Conservation (phyloP, 2,329 filamentous ascomycete genomes). For the Parasarocladium wereldwijsianum region DNA sequence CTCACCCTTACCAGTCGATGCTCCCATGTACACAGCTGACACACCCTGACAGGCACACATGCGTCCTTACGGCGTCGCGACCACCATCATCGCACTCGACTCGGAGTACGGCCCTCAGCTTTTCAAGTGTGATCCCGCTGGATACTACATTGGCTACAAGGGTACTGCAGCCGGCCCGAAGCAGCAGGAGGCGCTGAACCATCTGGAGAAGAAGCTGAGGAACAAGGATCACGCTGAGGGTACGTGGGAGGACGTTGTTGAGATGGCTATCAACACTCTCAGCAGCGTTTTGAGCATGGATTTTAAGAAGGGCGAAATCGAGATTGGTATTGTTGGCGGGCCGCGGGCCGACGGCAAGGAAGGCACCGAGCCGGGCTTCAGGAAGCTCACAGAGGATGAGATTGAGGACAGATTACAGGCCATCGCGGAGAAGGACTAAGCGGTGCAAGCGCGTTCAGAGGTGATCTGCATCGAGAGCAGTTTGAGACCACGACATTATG, state of each 20-base stretch:
- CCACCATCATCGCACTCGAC: slow-evolving; percentile 87
- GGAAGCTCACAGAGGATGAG: slow-evolving; percentile 87
- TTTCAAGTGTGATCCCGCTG: slow-evolving; percentile 96
- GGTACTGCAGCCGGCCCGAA: slow-evolving; percentile 94
- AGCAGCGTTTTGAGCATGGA: slow-evolving; percentile 96
- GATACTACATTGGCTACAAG: slow-evolving; percentile 98
- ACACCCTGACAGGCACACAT: slow-evolving; percentile 61
- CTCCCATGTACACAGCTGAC: no score
- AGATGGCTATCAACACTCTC: slow-evolving; percentile 87
- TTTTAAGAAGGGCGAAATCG: slow-evolving; percentile 98
- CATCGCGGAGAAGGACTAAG: slow-evolving; percentile 93
- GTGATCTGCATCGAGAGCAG: no score
- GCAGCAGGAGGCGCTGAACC: slow-evolving; percentile 96
- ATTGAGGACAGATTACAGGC: slow-evolving; percentile 97
- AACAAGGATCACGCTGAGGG: slow-evolving; percentile 94
- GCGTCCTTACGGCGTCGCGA: slow-evolving; percentile 91
- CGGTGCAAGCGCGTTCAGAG: no score
- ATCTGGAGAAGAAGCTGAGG: slow-evolving; percentile 98
- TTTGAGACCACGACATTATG: no score
- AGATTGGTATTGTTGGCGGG: slow-evolving; percentile 92
- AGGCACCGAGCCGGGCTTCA: slow-evolving; percentile 66
- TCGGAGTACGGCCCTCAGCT: slow-evolving; percentile 85
- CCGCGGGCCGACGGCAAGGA: slow-evolving; percentile 71
- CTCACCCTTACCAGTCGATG: no score
- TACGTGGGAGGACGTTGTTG: slow-evolving; percentile 92